Base-by-base conservation (phyloP, 2,329 filamentous ascomycete genomes). In the Penicillium palitans region DNA sequence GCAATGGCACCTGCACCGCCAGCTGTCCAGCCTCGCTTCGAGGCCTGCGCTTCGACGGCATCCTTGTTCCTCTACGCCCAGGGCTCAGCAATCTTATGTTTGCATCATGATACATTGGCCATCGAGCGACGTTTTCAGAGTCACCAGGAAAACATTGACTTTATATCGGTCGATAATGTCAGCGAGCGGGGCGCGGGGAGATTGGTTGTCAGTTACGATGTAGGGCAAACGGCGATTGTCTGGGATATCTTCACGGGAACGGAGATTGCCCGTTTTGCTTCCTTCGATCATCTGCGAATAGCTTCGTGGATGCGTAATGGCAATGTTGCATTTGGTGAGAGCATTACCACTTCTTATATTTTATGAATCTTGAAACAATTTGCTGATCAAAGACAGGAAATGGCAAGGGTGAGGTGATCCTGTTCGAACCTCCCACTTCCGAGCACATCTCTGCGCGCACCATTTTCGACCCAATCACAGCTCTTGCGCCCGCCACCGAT, bases 231-330 rank as follows among this genome's bases (percentile, higher is more conserved):
- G 1, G 91, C 93, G 4, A 96, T 98, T 71, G 91, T 98, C 8
- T 99, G 95, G 95, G 93, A 99, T 76, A 82, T 97, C 60, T 87
- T 96, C 78, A 96, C 91, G 0, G 95, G 95, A 49, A 87, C 92
- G 59, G 92, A 97, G 75, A 84, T 97, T 58, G 88, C 93, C 40
- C 85, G 93, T n/a, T 98, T 98, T 78, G 88, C 89, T 25, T 95
- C 93, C 0, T 97, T 96, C 70, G 91, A 96, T 70, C 86, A 90
- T 65, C 83, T 98, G 62, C 88, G 87, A 24, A 88, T 91, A 31
- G 93, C 93, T 39, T 83, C 90, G 13, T 99, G 95, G 91, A 97
- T 99, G 93, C 85, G 89, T 45, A 97, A 97, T 77, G 95, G 95
- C 55, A 96, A 96, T 77, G 88, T 99, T 65, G 93, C 91, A 39